Percentiles rank a stretch among this genome's conserved stretches.
Conservation (phyloP, 345 rosid species). For the Rhizophora apiculata region DNA sequence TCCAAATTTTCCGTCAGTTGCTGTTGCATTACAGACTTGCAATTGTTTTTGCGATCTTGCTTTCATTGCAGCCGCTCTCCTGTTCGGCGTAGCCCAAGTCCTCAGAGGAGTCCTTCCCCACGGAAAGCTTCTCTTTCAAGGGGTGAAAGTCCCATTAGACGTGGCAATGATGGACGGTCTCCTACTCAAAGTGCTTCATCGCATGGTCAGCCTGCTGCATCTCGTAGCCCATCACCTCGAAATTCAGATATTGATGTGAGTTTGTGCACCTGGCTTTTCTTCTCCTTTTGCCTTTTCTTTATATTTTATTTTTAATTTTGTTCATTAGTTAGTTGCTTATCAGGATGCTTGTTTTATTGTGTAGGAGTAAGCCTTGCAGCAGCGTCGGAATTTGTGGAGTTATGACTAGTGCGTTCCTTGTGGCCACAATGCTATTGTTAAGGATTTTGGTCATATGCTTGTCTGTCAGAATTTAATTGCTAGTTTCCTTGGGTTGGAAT, state of each 20-base stretch:
- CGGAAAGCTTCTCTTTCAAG: constrained; percentile 33
- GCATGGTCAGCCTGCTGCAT: constrained; percentile 28
- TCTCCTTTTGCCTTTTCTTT: background rate
- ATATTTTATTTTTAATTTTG: background rate
- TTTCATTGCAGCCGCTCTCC: constrained; percentile 45
- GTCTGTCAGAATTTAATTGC: constrained; percentile 23
- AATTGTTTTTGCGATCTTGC: background rate
- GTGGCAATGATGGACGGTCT: constrained; percentile 35
- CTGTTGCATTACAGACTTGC: background rate
- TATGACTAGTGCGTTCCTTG: constrained; percentile 24
- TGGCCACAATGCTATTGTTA: constrained; percentile 24
- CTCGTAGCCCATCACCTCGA: constrained; percentile 43
- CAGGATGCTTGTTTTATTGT: constrained; percentile 14
- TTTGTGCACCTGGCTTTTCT: constrained; percentile 1
- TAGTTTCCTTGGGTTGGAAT: constrained; percentile 35
- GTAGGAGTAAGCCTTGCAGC: constrained; percentile 51
- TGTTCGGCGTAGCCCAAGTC: constrained; percentile 39
- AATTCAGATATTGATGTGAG: constrained; percentile 45
- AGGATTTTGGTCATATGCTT: constrained; percentile 19
- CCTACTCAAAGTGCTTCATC: constrained; percentile 48
- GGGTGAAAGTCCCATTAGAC: constrained; percentile 40
- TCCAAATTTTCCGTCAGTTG: background rate
- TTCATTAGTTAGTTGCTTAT: constrained; percentile 11
- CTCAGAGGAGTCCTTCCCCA: constrained; percentile 33
- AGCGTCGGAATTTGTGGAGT: constrained; percentile 19